Evolutionary conservation across 2,329 filamentous ascomycete species (phyloP).

Genomic region (Bertia moriformis): DNA sequence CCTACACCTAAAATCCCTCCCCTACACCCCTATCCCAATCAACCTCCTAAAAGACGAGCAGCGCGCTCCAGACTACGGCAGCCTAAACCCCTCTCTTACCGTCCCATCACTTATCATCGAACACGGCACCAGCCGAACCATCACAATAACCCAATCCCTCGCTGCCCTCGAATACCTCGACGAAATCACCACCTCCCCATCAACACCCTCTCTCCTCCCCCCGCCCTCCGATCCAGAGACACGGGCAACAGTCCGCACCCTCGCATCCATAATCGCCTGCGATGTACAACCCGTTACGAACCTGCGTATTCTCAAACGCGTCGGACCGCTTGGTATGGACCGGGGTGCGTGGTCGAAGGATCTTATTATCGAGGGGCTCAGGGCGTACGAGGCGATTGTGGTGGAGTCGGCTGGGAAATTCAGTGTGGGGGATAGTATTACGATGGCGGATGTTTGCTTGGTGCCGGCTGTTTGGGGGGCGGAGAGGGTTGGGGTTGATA

Average conservation of each 20-base stretch:
- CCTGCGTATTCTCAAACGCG: conserved; percentile 23
- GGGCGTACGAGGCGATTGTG: conserved; percentile 24
- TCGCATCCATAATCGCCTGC: conserved; percentile 26
- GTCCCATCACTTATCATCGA: conserved; percentile 25
- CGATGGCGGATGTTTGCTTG: conserved; percentile 31
- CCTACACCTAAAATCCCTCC: conserved; percentile 25
- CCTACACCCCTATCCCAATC: conserved; percentile 21
- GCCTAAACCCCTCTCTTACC: conserved; percentile 24
- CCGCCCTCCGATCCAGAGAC: conserved; percentile 15
- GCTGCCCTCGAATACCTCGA: conserved; percentile 34
- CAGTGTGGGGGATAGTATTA: conserved; percentile 27
- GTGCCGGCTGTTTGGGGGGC: conserved; percentile 33
- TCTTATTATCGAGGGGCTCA: conserved; percentile 23
- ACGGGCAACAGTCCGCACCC: conserved; percentile 25
- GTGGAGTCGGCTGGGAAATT: conserved; percentile 20
- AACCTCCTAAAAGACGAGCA: conserved; percentile 29
- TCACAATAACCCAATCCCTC: conserved; percentile 25
- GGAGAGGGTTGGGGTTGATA: conserved; percentile 24
- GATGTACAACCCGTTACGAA: conserved; percentile 36
- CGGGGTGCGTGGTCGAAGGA: conserved; percentile 22
- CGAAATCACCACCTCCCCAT: conserved; percentile 18
- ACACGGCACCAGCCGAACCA: conserved; percentile 8
- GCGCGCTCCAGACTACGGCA: conserved; percentile 13
- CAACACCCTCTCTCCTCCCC: conserved; percentile 16
- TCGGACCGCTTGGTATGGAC: conserved; percentile 19